phyloP scores from a whole-genome alignment of 768 basidiomycete species.

The Lentinus brumalis region DNA sequence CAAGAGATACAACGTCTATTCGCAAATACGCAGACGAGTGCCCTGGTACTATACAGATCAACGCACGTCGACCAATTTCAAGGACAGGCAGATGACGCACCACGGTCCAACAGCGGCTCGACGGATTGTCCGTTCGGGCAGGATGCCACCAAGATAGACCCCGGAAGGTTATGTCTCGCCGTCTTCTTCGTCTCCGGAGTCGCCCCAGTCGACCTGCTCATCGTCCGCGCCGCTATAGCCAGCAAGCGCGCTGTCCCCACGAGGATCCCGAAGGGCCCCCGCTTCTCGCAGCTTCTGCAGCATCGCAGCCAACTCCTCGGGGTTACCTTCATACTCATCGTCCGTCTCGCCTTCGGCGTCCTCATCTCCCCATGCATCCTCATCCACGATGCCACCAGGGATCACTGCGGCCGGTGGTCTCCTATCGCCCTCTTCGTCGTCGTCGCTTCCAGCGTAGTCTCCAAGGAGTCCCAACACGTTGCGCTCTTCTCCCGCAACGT shows the following conservation, averaged over 20 bases:
- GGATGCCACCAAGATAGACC: too few species aligned
- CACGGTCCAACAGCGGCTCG: too few species aligned
- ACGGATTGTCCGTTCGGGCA: too few species aligned
- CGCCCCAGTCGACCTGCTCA: conserved; percentile 58
- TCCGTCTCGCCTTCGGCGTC: conserved; percentile 32
- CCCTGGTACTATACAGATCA: too few species aligned
- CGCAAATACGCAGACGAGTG: too few species aligned
- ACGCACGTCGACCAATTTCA: too few species aligned
- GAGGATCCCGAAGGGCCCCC: conserved; percentile 30
- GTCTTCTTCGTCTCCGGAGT: conserved; percentile 38
- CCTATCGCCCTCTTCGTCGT: conserved; percentile 15
- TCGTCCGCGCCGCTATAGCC: conserved; percentile 36
- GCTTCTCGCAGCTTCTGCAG: conserved; percentile 45
- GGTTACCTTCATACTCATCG: conserved; percentile 36
- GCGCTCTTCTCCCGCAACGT: conserved; percentile 36
- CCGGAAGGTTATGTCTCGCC: background rate
- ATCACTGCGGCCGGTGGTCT: background rate
- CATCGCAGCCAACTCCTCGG: conserved; percentile 43
- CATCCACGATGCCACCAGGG: conserved; percentile 22
- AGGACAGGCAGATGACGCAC: too few species aligned
- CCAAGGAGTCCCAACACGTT: conserved; percentile 44
- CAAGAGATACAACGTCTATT: too few species aligned
- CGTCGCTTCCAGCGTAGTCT: conserved; percentile 54
- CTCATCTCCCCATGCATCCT: conserved; percentile 39
- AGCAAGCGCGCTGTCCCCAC: conserved; percentile 10